These are phyloP conservation scores for Xerocomellus amylosporus DNA, from an alignment of 768 basidiomycete species.

Conservation along the genomic window DNA sequence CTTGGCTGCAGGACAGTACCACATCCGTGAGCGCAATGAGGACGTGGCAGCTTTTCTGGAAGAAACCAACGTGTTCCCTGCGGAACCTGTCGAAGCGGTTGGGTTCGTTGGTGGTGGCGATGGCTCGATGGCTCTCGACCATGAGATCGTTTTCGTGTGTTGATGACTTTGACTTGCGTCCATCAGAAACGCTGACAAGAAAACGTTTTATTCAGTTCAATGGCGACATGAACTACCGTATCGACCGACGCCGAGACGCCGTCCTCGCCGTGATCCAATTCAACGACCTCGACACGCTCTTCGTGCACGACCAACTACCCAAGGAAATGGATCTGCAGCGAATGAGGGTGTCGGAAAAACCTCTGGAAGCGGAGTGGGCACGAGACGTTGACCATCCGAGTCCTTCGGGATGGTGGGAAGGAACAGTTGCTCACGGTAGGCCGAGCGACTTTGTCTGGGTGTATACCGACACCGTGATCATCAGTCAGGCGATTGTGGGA, in stretches of 20 bases:
- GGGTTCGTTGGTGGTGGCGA: slow-evolving; percentile 89
- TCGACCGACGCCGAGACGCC: slow-evolving; percentile 85
- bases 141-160: slow-evolving; percentile 84
- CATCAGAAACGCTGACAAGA: background rate
- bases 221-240: slow-evolving; percentile 97
- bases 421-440: slow-evolving; percentile 9
- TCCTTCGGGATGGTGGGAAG: slow-evolving; percentile 7
- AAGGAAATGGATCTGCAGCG: slow-evolving; percentile 64
- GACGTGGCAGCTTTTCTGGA: slow-evolving; percentile 89
- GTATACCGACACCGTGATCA: slow-evolving; percentile 7
- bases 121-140: slow-evolving; percentile 90
- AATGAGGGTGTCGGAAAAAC: slow-evolving; percentile 1
- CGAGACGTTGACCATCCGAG: slow-evolving; percentile 9
- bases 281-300: slow-evolving; percentile 60
- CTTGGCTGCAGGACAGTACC: slow-evolving; percentile 91
- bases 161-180: background rate
- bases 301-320: slow-evolving; percentile 80
- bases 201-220: slow-evolving; percentile 51
- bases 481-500: slow-evolving; percentile 15
- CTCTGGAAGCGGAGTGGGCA: slow-evolving; percentile 5
- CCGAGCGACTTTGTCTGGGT: slow-evolving; percentile 15
- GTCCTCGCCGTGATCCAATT: slow-evolving; percentile 70
- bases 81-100: slow-evolving; percentile 48
- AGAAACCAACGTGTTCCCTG: slow-evolving; percentile 64
- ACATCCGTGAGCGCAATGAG: slow-evolving; percentile 76